Conservation (phyloP, 2,329 filamentous ascomycete genomes). For the Amylocarpus encephaloides region DNA sequence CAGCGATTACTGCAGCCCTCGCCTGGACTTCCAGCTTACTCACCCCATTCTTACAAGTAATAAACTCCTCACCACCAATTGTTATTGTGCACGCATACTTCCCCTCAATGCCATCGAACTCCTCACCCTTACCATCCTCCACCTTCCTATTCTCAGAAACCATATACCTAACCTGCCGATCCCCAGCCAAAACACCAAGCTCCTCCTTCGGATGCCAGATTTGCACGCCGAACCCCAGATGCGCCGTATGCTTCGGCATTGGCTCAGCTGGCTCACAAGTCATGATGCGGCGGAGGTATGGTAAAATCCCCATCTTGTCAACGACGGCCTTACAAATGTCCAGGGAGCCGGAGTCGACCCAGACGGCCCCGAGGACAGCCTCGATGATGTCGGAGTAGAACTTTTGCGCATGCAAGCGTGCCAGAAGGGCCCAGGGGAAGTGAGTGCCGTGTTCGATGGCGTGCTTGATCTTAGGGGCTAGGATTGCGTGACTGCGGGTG, state of each 20-base stretch:
- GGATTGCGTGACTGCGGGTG: constrained; percentile 22
- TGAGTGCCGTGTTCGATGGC: constrained; percentile 43
- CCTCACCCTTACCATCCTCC: background rate
- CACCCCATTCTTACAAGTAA: constrained; percentile 40
- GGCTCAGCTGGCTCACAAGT: constrained; percentile 17
- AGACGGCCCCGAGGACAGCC: constrained; percentile 72
- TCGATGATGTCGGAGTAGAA: constrained; percentile 83
- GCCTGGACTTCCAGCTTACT: constrained; percentile 47
- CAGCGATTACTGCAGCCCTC: constrained; percentile 48
- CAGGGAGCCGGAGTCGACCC: constrained; percentile 67
- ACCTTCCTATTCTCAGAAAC: constrained; percentile 14
- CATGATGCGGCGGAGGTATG: constrained; percentile 56
- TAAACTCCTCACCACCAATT: constrained; percentile 43
- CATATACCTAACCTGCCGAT: constrained; percentile 48
- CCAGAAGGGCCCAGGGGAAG: constrained; percentile 75
- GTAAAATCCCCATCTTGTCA: constrained; percentile 57
- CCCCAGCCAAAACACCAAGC: constrained; percentile 52
- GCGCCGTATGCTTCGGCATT: background rate
- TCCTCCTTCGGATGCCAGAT: constrained; percentile 60
- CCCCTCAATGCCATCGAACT: background rate
- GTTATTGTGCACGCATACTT: constrained; percentile 39
- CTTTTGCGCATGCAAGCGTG: constrained; percentile 61
- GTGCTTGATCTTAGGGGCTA: constrained; percentile 43
- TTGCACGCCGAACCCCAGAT: constrained; percentile 39
- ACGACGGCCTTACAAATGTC: constrained; percentile 54